phyloP scores from a whole-genome alignment of 192 early-diverging fungal species.

The Kappamyces sp. region DNA sequence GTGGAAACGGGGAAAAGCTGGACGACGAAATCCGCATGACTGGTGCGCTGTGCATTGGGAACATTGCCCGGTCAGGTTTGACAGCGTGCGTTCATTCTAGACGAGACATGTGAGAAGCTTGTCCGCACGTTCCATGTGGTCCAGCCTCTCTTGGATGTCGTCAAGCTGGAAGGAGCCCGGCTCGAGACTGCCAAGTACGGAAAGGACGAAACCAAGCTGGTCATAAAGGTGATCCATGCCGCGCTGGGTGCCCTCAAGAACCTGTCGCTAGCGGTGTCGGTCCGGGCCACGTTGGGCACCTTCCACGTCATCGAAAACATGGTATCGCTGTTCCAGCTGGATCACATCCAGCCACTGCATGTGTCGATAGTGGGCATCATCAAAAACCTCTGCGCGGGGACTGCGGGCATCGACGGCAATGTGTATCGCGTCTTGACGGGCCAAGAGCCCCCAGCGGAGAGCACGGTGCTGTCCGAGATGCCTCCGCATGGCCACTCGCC shows the following conservation, averaged over 20 bases:
- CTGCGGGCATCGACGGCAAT: conserved; percentile 41
- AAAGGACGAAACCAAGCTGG: conserved; percentile 27
- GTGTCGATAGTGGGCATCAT: conserved; percentile 34
- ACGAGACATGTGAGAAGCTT: conserved; percentile 32
- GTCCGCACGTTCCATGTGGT: conserved; percentile 30
- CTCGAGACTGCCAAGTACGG: conserved; percentile 12
- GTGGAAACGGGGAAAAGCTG: conserved; percentile 14
- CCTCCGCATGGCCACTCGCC: conserved; percentile 9
- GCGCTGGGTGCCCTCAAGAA: conserved; percentile 50
- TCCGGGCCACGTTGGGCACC: conserved; percentile 31
- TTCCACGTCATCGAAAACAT: conserved; percentile 31
- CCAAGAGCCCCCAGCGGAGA: conserved; percentile 26
- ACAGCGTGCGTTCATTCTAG: conserved; percentile 15
- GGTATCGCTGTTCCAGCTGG: conserved; percentile 31
- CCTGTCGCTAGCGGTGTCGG: conserved; percentile 37
- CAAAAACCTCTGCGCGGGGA: conserved; percentile 42
- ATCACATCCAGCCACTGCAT: conserved; percentile 38
- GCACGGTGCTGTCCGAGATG: conserved; percentile 19
- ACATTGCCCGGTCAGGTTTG: conserved; percentile 44
- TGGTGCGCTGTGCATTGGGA: conserved; percentile 48
- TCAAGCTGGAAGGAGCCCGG: conserved; percentile 28
- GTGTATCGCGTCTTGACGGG: conserved; percentile 44
- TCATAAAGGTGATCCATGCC: conserved; percentile 47
- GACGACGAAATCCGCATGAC: conserved; percentile 52
- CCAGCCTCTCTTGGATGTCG: conserved; percentile 24